Conservation (phyloP, 129 eudicot genomes). For the Pulicaria dysenterica region DNA sequence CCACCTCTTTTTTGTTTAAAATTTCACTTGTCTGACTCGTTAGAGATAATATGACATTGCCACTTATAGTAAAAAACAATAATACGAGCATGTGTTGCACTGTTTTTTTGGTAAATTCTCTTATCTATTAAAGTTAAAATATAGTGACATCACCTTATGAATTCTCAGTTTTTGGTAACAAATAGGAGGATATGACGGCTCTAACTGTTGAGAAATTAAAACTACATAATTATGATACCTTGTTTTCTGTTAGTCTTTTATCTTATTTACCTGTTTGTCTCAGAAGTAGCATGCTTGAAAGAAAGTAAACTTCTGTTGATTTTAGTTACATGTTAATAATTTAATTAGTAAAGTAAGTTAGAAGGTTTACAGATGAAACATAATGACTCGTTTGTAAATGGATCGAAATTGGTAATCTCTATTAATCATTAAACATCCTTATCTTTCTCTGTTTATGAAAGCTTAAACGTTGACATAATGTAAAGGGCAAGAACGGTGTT, state of each 20-base stretch:
- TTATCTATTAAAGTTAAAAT: no score
- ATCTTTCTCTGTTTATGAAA: background rate
- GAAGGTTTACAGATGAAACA: background rate
- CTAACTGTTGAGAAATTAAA: background rate
- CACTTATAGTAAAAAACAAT: no score
- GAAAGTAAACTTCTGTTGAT: background rate
- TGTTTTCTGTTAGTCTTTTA: background rate
- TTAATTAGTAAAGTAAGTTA: background rate
- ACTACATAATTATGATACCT: background rate
- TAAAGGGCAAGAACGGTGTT: background rate
- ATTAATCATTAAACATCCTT: background rate
- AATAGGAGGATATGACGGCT: background rate
- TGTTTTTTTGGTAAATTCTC: no score
- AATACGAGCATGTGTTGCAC: no score
- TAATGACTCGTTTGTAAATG: background rate
- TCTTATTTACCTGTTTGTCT: no score
- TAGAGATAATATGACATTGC: background rate
- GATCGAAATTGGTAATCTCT: background rate
- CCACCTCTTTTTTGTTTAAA: background rate
- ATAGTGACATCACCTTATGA: background rate
- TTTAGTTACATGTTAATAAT: background rate
- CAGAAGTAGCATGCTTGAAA: background rate
- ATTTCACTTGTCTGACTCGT: background rate
- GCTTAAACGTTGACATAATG: background rate
- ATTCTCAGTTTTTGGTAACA: background rate